Evolutionary conservation across 768 basidiomycete genomes (phyloP).

Genomic region (Kwoniella newhampshirensis): DNA sequence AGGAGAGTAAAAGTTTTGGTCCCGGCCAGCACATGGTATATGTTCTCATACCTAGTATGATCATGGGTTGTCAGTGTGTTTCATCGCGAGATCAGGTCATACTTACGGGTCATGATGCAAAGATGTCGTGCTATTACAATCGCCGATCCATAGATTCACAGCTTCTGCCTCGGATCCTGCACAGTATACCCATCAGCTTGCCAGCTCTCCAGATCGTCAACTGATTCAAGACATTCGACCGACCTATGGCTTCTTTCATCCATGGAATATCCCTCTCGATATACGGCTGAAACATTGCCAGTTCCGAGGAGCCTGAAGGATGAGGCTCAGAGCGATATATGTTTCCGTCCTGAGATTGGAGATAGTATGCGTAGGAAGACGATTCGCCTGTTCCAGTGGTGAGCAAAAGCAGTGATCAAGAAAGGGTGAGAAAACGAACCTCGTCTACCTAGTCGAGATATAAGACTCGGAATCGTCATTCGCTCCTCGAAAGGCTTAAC

Average conservation of each 20-base stretch:
- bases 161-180: constrained; percentile 70
- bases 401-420: constrained; percentile 5
- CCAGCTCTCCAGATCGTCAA: too few species aligned
- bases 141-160: constrained; percentile 90
- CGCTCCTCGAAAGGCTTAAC: constrained; percentile 69
- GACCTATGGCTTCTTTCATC: constrained; percentile 77
- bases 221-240: constrained; percentile 39
- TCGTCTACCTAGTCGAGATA: constrained; percentile 55
- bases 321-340: constrained; percentile 56
- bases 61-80: too few species aligned
- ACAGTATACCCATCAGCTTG: too few species aligned
- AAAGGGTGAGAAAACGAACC: constrained; percentile 21
- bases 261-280: constrained; percentile 69
- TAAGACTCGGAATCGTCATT: constrained; percentile 66
- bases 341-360: constrained; percentile 93
- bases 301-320: constrained; percentile 56
- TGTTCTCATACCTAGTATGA: constrained; percentile 79
- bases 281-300: constrained; percentile 64
- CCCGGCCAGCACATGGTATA: constrained; percentile 83
- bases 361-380: constrained; percentile 59
- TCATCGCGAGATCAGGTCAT: background rate
- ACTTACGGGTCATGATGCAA: constrained; percentile 66
- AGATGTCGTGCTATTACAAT: constrained; percentile 71
- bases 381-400: constrained; percentile 29
- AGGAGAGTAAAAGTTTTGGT: constrained; percentile 80